phyloP scores from a whole-genome alignment of 345 rosid genomes.

The Salix arbutifolia region DNA sequence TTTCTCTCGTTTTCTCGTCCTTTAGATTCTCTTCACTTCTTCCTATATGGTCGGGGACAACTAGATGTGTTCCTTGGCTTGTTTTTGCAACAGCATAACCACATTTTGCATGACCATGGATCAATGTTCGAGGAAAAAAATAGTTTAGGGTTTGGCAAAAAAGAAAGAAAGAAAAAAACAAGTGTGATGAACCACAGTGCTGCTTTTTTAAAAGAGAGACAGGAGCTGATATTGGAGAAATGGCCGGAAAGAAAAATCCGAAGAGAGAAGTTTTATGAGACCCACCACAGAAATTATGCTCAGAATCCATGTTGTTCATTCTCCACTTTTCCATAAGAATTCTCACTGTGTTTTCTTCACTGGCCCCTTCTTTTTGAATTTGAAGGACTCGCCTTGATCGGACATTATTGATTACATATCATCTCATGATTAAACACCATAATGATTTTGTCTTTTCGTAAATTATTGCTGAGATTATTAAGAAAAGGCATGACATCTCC shows the following conservation, averaged over 20 bases:
- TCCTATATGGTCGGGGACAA: background rate
- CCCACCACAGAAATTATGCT: background rate
- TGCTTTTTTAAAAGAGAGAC: background rate
- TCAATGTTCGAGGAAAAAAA: no score
- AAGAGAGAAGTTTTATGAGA: background rate
- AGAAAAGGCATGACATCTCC: constrained; percentile 1
- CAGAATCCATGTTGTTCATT: background rate
- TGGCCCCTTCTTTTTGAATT: constrained; percentile 14
- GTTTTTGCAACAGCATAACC: no score
- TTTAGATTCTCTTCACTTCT: background rate
- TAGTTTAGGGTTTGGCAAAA: background rate
- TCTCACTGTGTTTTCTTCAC: background rate
- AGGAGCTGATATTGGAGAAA: background rate
- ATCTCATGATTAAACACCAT: constrained; percentile 37
- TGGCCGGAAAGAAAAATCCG: background rate
- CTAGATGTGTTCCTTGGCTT: background rate
- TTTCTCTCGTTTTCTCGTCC: background rate
- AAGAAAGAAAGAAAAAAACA: background rate
- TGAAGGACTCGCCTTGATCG: background rate
- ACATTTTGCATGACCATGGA: background rate
- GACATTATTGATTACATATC: constrained; percentile 25
- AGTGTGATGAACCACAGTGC: background rate
- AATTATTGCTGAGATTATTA: constrained; percentile 18
- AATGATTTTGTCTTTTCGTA: constrained; percentile 44
- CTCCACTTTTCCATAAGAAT: background rate